phyloP scores from a whole-genome alignment of 1,284 basidiomycete genomes.

The Puccinia coronata region DNA sequence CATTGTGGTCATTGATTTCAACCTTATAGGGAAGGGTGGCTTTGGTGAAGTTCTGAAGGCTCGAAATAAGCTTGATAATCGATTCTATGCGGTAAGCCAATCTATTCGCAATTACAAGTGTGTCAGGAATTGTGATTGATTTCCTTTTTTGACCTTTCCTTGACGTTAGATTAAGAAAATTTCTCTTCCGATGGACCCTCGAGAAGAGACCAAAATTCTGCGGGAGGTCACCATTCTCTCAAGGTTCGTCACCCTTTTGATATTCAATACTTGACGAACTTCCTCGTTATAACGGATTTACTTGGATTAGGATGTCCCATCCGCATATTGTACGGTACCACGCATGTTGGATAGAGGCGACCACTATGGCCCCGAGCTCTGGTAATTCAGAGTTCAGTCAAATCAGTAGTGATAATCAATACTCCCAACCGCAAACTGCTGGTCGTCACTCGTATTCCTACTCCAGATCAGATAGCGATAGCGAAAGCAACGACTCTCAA shows the following conservation, averaged over 20 bases:
- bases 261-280: background rate
- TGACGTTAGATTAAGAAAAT: constrained; percentile 80
- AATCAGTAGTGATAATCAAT: constrained; percentile 10
- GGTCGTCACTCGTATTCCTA: background rate
- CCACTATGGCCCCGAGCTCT: constrained; percentile 1
- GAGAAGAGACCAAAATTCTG: constrained; percentile 82
- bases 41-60: constrained; percentile 95
- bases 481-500: background rate
- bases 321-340: constrained; percentile 48
- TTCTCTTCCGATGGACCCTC: constrained; percentile 69
- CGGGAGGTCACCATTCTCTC: constrained; percentile 88
- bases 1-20: background rate
- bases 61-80: constrained; percentile 69
- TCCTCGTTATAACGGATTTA: background rate
- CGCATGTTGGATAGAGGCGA: constrained; percentile 47
- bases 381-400: constrained; percentile 37
- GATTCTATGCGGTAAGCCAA: constrained; percentile 53
- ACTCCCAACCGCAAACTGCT: background rate
- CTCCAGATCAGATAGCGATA: background rate
- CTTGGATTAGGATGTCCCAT: constrained; percentile 30
- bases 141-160: background rate
- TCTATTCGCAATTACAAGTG: background rate
- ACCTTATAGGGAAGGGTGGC: constrained; percentile 72
- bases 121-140: background rate
- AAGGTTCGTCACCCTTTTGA: constrained; percentile 66